phyloP scores from a whole-genome alignment of 2,329 filamentous ascomycete species.

The Hymenoscyphus infarciens region DNA sequence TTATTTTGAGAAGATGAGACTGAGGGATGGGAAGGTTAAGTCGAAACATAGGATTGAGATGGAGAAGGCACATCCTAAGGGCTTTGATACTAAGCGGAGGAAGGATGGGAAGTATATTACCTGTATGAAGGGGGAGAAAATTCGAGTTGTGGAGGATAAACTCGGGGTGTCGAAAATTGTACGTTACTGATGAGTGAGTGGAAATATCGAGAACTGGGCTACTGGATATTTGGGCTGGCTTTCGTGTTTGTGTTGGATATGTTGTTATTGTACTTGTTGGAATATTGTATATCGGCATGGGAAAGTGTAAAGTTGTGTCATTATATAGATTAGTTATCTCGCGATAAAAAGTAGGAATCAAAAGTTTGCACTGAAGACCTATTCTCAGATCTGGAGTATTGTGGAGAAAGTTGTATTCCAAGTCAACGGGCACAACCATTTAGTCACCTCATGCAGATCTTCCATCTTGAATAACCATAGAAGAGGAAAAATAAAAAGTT shows the following conservation, averaged over 20 bases:
- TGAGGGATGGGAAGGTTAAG: constrained; percentile 51
- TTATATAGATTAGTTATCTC: background rate
- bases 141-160: background rate
- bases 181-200: background rate
- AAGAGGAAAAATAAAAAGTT: no score
- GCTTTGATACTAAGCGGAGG: constrained; percentile 11
- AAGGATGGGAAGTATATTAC: background rate
- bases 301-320: background rate
- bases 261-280: background rate
- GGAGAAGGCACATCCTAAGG: constrained; percentile 37
- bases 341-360: background rate
- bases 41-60: constrained; percentile 48
- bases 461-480: no score
- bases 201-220: background rate
- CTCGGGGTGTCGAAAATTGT: background rate
- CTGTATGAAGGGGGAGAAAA: constrained; percentile 3
- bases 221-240: background rate
- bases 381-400: no score
- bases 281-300: background rate
- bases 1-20: constrained; percentile 56
- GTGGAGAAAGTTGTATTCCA: no score
- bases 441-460: no score
- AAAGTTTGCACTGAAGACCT: background rate
- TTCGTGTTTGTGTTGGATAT: background rate
- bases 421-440: no score